Percentiles rank a stretch among this genome's conserved stretches.
Evolutionary conservation across 73 alveolate genomes (phyloP).

Genomic region (Symbiodinium pilosum): DNA sequence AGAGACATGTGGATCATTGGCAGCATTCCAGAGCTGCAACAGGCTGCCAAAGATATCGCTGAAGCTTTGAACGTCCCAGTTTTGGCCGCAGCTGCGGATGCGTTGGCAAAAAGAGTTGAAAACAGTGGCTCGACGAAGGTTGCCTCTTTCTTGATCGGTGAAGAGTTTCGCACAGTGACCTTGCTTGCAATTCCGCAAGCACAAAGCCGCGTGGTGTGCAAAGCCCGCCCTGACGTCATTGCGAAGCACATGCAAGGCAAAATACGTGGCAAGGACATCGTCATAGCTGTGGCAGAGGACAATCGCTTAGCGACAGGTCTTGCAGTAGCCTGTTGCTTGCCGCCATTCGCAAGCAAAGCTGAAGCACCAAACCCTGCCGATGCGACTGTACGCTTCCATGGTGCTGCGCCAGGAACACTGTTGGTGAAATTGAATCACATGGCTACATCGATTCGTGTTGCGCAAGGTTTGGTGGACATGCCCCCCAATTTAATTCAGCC

Average conservation of each 20-base stretch:
- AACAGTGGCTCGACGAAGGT: not conserved
- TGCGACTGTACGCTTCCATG: not conserved
- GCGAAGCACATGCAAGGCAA: not conserved
- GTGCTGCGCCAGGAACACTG: not conserved
- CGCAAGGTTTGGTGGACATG: not conserved
- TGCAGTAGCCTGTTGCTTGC: conserved; percentile 5
- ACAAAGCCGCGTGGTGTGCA: conserved; percentile 2
- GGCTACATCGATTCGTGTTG: not conserved
- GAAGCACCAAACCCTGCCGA: not conserved
- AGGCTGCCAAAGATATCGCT: not conserved
- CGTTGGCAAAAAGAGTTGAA: not conserved
- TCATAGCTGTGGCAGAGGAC: not conserved
- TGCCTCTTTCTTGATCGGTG: not conserved
- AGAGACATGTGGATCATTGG: conserved; percentile 2
- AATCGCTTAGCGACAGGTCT: not conserved
- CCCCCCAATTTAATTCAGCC: not conserved
- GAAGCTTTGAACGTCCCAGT: not conserved
- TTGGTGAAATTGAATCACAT: not conserved
- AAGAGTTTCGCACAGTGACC: not conserved
- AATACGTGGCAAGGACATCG: not conserved
- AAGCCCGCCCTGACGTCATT: not conserved
- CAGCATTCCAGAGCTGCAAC: not conserved
- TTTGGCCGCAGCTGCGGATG: not conserved
- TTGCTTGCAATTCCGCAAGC: not conserved
- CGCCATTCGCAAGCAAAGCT: not conserved